Base-by-base conservation (phyloP, 2,329 filamentous ascomycete genomes). In the Ceratocystis colombiana region DNA sequence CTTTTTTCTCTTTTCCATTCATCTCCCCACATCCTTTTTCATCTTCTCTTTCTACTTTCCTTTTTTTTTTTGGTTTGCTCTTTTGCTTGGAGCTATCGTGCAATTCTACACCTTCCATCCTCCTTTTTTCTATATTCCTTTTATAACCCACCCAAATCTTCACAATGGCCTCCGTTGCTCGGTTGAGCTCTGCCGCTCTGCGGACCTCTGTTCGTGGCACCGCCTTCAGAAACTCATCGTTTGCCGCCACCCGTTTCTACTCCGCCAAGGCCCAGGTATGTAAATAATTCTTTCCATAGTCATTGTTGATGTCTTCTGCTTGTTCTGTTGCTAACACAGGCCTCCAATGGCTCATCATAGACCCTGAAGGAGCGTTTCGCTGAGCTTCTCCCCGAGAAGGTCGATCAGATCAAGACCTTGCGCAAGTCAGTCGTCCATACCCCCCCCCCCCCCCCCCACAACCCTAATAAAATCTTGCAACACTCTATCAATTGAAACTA, bases 351-450 rank as follows among this genome's bases (percentile, higher is more conserved):
- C 62, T 64, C 63, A 44, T 57, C 28, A 41, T 65, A 99, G 94
- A 91, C 91, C 72, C 81, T 99, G 76, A 99, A 99, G 84, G 94
- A 99, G 78, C 93, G 91, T 76, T 97, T 99, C 78, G 93, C 93
- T 76, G 92, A 94, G 78, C 88, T 93, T 75, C 84, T 99, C 70
- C 94, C 94, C 73, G 90, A 87, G 77, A 95, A 97, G 86, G 88
- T 96, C 76, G 94, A 99, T 82, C 90, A 97, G 86, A 91, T 99
- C 83, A 99, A 99, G 90, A 87, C 90, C 79, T 87, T 99, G 75
- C 86, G 90, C 79, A 96, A 96, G 90, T 96, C 82, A 77, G 88
- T 79, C 67, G 55, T 66, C 64, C 68, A 64, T 46, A 3, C 20
- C 20, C 20, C 20, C 1, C 20, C 20, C 20, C 20, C 20, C 20